Conservation (phyloP, 2,329 filamentous ascomycete species). For the Ciborinia camelliae region DNA sequence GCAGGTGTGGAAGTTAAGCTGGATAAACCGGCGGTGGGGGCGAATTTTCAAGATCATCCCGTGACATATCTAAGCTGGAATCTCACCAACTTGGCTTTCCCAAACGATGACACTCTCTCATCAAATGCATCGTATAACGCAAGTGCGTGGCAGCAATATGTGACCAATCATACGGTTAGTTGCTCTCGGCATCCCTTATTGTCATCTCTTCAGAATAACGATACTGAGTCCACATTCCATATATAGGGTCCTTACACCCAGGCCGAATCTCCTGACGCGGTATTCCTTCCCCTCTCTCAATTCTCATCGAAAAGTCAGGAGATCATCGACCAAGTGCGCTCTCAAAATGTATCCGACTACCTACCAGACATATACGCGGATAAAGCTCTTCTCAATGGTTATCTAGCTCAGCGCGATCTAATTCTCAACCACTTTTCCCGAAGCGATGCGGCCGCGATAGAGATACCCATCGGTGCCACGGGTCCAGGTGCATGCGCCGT, state of each 20-base stretch:
- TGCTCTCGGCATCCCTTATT: background rate
- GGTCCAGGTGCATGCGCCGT: background rate
- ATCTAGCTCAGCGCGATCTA: background rate
- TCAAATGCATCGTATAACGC: slow-evolving; percentile 7
- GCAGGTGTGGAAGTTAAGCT: slow-evolving; percentile 25
- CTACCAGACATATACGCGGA: slow-evolving; percentile 4
- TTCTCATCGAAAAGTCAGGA: background rate
- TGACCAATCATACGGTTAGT: slow-evolving; percentile 2
- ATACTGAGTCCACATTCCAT: background rate
- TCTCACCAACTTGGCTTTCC: background rate
- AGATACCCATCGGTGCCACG: background rate
- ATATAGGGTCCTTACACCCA: slow-evolving; percentile 6
- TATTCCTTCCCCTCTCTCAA: slow-evolving; percentile 3
- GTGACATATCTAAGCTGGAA: background rate
- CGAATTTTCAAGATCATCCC: slow-evolving; percentile 39
- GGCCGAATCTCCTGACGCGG: background rate
- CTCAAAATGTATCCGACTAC: background rate
- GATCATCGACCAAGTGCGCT: slow-evolving; percentile 1
- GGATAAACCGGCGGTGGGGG: slow-evolving; percentile 29
- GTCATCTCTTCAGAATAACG: too few relatives aligned
- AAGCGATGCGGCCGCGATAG: background rate
- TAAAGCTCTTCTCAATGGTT: slow-evolving; percentile 7
- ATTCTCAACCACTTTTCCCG: background rate
- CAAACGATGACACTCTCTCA: background rate
- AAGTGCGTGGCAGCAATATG: slow-evolving; percentile 5